phyloP scores from a whole-genome alignment of 1,284 basidiomycete species.

The Malassezia obtusa region DNA sequence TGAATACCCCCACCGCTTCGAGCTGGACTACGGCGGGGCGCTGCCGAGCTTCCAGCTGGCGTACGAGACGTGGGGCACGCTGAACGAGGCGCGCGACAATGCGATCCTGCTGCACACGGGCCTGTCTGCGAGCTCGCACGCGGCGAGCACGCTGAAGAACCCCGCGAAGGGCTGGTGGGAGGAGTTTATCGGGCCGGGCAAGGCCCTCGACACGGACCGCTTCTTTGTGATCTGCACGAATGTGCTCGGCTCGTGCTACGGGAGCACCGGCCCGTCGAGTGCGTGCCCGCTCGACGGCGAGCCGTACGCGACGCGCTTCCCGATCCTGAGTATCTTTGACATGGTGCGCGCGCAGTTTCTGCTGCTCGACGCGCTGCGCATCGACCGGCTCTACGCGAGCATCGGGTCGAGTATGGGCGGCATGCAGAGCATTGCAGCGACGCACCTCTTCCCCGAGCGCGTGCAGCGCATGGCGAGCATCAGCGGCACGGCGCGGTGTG shows the following conservation, averaged over 20 bases:
- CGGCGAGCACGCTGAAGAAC: conserved; percentile 70
- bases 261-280: conserved; percentile 84
- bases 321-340: conserved; percentile 84
- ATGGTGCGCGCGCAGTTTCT: conserved; percentile 86
- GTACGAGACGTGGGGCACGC: conserved; percentile 93
- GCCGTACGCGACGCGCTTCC: conserved; percentile 77
- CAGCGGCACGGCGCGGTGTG: conserved; percentile 82
- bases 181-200: conserved; percentile 86
- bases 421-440: conserved; percentile 94
- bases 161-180: conserved; percentile 93
- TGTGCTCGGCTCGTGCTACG: conserved; percentile 93
- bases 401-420: conserved; percentile 93
- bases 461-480: conserved; percentile 84
- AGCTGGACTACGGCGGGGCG: conserved; percentile 62
- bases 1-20: conserved; percentile 54
- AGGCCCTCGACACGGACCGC: conserved; percentile 76
- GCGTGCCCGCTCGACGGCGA: conserved; percentile 57
- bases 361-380: conserved; percentile 73
- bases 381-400: conserved; percentile 77
- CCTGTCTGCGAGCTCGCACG: conserved; percentile 87
- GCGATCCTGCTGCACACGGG: conserved; percentile 95
- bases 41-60: conserved; percentile 73
- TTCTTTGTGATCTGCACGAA: conserved; percentile 96
- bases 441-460: conserved; percentile 78
- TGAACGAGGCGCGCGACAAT: conserved; percentile 70